Evolutionary conservation across 306 rosid species (phyloP), one percentile per base, ranked within the genome.

Genomic region (Inga laurina): DNA sequence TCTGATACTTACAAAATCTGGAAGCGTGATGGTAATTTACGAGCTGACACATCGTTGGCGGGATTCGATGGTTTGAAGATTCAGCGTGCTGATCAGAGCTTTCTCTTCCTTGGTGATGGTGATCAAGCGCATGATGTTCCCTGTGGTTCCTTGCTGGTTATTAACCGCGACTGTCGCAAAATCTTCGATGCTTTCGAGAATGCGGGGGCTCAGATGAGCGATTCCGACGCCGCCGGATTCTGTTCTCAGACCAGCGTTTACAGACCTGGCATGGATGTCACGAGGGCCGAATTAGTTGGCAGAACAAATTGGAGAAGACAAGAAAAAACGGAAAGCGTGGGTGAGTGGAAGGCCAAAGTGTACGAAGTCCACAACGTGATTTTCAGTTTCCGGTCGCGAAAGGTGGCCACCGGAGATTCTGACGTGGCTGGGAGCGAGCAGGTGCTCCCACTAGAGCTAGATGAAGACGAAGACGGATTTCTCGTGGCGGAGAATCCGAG

Each of bases 81-180:
- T 83, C 98, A 96, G 48, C 97, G 98, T 37, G 97, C 99, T 35
- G 95, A 94, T 77, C 98, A 96, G 93, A 96, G 97, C 80, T 96
- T 96, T 59, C 92, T 96, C 83, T 96, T 96, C 80, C 93, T 96
- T 37, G 99, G 98, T 0, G 98, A 96, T 74, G 97, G 99, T 0
- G 93, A 96, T 64, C 80, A 10, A 4, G 49, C 45, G 49, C 94
- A 84, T 77, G 89, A 77, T 18, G 22, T 96, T 11, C 87, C 97
- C 2, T 1, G 77, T 0, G 99, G 98, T 0, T 89, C 99, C 0
- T 57, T 96, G 41, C 85, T 96, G 0, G 99, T 96, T 4, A 91
- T 96, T 57, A 96, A 96, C 85, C 97, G 92, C 27, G 97, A 94
- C 80, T 90, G 87, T 1, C 87, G 84, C 21, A 91, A 74, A 82